A percentile compares a stretch with the other conserved stretches of the same genome.
These are phyloP conservation scores for Xylariaceae sp. DNA, from an alignment of 2,329 filamentous ascomycete genomes.

Conservation along the genomic window DNA sequence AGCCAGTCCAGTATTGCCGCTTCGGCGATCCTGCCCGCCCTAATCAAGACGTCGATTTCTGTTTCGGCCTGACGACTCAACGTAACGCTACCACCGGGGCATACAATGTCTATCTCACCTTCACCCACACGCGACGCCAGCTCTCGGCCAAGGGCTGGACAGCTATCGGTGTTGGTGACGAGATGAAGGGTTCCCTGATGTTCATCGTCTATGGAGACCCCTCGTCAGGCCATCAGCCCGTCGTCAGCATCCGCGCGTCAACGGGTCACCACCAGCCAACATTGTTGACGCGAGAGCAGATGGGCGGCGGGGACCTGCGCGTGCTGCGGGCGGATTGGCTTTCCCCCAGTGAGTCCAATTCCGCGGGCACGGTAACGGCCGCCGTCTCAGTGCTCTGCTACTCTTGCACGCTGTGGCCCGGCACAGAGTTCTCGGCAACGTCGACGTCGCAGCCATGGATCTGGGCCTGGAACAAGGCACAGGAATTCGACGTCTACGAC, in stretches of 20 bases:
- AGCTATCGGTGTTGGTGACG: conserved; percentile 11
- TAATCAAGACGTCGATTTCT: conserved; percentile 10
- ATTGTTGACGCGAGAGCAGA: conserved; percentile 4
- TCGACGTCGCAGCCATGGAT: conserved; percentile 30
- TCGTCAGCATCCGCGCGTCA: conserved; percentile 13
- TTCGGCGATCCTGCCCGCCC: conserved; percentile 1
- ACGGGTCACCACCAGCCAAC: conserved; percentile 15
- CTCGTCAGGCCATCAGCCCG: conserved; percentile 1
- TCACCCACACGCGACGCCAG: conserved; percentile 5
- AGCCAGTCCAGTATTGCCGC: conserved; percentile 10
- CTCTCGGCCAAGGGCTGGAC: conserved; percentile 12
- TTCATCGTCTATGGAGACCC: conserved; percentile 21
- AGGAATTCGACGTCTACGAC: conserved; percentile 23
- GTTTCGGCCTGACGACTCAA: conserved; percentile 10
- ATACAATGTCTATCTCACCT: conserved; percentile 10
- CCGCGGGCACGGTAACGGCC: conserved; percentile 11
- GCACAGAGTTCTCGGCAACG: conserved; percentile 17
- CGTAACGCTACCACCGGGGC: conserved; percentile 7
- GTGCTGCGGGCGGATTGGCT: conserved; percentile 9
- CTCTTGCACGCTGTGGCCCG: conserved; percentile 28
- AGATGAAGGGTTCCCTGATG: conserved; percentile 19
- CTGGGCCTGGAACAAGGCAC: conserved; percentile 31
- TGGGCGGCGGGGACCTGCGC: conserved; percentile 5
- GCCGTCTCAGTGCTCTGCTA: conserved; percentile 27
- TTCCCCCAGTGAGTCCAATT: neutral